A percentile compares a stretch with the other conserved stretches of the same genome.
phyloP scores from a whole-genome alignment of 345 rosid species.

The Brassica rapa region DNA sequence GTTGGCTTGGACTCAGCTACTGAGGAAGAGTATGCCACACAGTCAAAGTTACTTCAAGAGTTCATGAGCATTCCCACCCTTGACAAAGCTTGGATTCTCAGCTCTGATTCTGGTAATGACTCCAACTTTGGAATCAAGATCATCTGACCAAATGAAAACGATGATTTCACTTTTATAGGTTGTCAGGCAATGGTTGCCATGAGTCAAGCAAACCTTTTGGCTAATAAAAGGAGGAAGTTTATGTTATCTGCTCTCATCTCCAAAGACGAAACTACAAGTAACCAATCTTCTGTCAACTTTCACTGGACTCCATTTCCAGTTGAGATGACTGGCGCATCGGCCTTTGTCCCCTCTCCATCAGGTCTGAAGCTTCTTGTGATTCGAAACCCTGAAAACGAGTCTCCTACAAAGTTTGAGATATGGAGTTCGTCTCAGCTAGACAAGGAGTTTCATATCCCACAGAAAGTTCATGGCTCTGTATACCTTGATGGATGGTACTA shows the following conservation, averaged over 20 bases:
- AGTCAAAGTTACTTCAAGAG: slow-evolving; percentile 73
- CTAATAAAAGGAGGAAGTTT: slow-evolving; percentile 69
- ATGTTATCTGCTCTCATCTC: slow-evolving; percentile 59
- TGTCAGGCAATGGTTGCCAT: slow-evolving; percentile 70
- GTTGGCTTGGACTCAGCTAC: slow-evolving; percentile 46
- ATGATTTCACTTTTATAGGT: slow-evolving; percentile 35
- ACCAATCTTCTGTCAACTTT: slow-evolving; percentile 49
- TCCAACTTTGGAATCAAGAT: background rate
- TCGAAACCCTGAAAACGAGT: slow-evolving; percentile 76
- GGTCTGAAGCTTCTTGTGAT: slow-evolving; percentile 78
- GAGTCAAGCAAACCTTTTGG: slow-evolving; percentile 80
- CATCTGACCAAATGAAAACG: background rate
- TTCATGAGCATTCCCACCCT: slow-evolving; percentile 59
- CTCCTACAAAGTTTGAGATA: slow-evolving; percentile 80
- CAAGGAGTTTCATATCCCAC: slow-evolving; percentile 78
- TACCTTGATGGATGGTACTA: slow-evolving; percentile 81
- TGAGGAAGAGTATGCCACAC: slow-evolving; percentile 70
- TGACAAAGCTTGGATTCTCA: slow-evolving; percentile 81
- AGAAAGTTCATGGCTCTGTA: slow-evolving; percentile 80
- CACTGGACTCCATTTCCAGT: slow-evolving; percentile 85
- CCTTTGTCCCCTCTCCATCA: slow-evolving; percentile 77
- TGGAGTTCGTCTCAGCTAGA: slow-evolving; percentile 78
- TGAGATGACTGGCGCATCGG: slow-evolving; percentile 73
- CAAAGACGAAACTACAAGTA: slow-evolving; percentile 34
- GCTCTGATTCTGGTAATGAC: slow-evolving; percentile 52